phyloP scores from a whole-genome alignment of 1,139 yeast genomes.

The Pichia inconspicua region DNA sequence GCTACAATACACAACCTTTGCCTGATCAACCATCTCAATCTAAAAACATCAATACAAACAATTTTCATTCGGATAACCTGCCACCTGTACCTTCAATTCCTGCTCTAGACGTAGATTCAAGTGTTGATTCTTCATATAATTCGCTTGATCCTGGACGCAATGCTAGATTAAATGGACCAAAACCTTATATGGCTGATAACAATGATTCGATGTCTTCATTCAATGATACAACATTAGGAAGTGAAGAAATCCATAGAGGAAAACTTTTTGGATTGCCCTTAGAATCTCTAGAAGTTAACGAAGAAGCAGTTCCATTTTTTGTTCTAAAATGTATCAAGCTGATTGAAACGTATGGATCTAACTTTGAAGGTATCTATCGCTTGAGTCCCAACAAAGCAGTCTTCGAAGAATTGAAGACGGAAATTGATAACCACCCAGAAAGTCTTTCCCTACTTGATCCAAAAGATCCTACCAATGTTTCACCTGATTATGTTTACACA shows the following conservation, averaged over 20 bases:
- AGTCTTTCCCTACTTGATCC: conserved; percentile 47
- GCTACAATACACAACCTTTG: not conserved
- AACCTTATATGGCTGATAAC: conserved; percentile 17
- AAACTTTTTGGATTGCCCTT: conserved; percentile 66
- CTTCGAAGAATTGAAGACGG: conserved; percentile 62
- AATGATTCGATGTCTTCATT: conserved; percentile 8
- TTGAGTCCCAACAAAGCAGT: conserved; percentile 73
- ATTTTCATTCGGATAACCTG: not conserved
- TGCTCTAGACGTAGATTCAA: not conserved
- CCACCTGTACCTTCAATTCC: conserved; percentile 5
- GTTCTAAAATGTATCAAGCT: conserved; percentile 85
- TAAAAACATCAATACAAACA: not conserved
- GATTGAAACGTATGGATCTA: conserved; percentile 74
- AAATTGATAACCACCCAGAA: conserved; percentile 73
- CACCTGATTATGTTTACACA: conserved; percentile 67
- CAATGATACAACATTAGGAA: not conserved
- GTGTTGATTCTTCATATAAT: conserved; percentile 11
- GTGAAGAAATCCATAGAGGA: conserved; percentile 6
- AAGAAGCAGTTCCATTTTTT: conserved; percentile 85
- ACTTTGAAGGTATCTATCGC: conserved; percentile 84
- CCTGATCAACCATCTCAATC: not conserved
- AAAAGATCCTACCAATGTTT: conserved; percentile 36
- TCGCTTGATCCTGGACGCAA: conserved; percentile 23
- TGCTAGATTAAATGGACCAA: conserved; percentile 21
- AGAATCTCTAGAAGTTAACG: conserved; percentile 72